Evolutionary conservation across 352 stramenopile genomes (phyloP).

Genomic region (Saprolegnia parasitica): DNA sequence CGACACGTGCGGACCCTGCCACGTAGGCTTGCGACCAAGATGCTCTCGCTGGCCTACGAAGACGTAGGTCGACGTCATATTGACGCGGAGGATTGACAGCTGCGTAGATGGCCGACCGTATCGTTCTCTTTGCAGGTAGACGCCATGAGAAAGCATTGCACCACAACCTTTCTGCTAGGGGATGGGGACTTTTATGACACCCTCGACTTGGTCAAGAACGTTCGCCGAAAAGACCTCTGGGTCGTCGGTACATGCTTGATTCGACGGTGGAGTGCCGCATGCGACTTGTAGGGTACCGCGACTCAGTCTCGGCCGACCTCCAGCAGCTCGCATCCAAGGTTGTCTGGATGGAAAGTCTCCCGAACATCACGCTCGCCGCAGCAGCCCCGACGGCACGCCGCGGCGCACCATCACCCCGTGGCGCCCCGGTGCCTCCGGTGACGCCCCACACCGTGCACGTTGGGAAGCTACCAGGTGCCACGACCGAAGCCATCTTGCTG

Average conservation of each 20-base stretch:
- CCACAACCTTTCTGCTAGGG: conserved; percentile 37
- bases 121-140: conserved; percentile 78
- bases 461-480: conserved; percentile 80
- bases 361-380: neutral
- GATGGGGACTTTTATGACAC: conserved; percentile 86
- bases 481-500: conserved; percentile 74
- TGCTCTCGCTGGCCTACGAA: conserved; percentile 79
- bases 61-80: conserved; percentile 42
- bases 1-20: too few relatives aligned
- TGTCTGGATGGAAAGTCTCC: conserved; percentile 67
- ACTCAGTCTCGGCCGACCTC: conserved; percentile 67
- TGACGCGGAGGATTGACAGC: conserved; percentile 12
- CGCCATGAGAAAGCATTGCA: too few relatives aligned
- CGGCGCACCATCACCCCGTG: neutral
- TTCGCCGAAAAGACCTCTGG: conserved; percentile 80
- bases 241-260: conserved; percentile 61
- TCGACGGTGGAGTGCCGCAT: too few relatives aligned
- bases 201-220: conserved; percentile 72
- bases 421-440: neutral
- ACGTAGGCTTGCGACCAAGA: conserved; percentile 81
- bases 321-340: conserved; percentile 72
- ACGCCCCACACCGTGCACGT: conserved; percentile 71
- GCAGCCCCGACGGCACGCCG: neutral
- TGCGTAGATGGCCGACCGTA: conserved; percentile 66
- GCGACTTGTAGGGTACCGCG: conserved; percentile 65